phyloP scores from a whole-genome alignment of 2,329 filamentous ascomycete genomes.

The Neofusicoccum sp. region DNA sequence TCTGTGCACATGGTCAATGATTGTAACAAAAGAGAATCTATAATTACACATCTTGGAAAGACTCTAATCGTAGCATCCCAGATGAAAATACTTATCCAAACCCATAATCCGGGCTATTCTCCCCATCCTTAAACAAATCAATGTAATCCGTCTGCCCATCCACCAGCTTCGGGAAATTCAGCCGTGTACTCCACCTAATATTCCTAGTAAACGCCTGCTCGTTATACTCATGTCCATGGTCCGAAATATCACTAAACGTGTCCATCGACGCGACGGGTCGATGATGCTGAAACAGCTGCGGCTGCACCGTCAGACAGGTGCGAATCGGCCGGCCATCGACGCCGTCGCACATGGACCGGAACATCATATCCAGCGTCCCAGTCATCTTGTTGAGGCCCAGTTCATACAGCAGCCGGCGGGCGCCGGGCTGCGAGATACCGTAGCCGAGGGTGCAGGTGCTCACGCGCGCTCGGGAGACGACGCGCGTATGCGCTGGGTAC shows the following conservation, averaged over 20 bases:
- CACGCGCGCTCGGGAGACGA: slow-evolving; percentile 19
- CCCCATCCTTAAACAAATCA: slow-evolving; percentile 11
- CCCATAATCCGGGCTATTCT: background rate
- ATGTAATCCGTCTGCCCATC: slow-evolving; percentile 22
- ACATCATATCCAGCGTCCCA: slow-evolving; percentile 35
- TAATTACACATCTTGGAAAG: too few relatives aligned
- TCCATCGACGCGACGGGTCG: slow-evolving; percentile 20
- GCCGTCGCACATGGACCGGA: slow-evolving; percentile 31
- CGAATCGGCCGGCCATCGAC: slow-evolving; percentile 20
- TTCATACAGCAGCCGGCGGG: slow-evolving; percentile 30
- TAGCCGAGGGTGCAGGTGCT: slow-evolving; percentile 20
- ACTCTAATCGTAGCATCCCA: too few relatives aligned
- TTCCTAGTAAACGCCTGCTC: slow-evolving; percentile 22
- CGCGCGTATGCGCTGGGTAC: slow-evolving; percentile 21
- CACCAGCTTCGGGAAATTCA: slow-evolving; percentile 25
- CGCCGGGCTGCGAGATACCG: slow-evolving; percentile 22
- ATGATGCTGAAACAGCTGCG: slow-evolving; percentile 27
- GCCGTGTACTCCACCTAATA: slow-evolving; percentile 27
- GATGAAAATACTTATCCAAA: background rate
- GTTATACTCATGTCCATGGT: slow-evolving; percentile 23
- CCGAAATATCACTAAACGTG: slow-evolving; percentile 25
- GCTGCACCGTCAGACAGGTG: slow-evolving; percentile 29
- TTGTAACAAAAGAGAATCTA: too few relatives aligned
- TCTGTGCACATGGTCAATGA: too few relatives aligned
- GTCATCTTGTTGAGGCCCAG: slow-evolving; percentile 25